Base-by-base conservation (phyloP, 164 flowering plant genomes). In the Amborella trichopoda region DNA sequence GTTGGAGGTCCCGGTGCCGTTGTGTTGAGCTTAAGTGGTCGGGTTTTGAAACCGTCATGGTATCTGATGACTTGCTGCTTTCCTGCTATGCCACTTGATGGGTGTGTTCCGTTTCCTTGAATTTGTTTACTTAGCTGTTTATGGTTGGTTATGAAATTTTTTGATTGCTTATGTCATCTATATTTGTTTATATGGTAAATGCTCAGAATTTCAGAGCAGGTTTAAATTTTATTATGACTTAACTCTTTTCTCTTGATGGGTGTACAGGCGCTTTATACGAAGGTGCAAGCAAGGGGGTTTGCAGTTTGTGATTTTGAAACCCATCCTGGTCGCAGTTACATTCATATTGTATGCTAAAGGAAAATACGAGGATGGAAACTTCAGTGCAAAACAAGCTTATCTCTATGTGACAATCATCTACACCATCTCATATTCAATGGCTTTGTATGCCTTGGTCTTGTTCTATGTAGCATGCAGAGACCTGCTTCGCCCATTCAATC, bases 1-100 rank as follows among this genome's bases (percentile, higher is more conserved):
- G 99, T 91, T 37, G 98, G 97, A 57, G 97, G 98, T 20, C 98
- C 98, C 12, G 96, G 98, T 57, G 80, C 98, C 52, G 98, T 86
- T 62, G 94, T 86, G 26, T 41, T 86, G 49, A 90, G 86, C 65
- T 73, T 90, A 48, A 73, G 71, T 67, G 98, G 98, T 19, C 73
- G 84, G 11, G 65, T 70, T 54, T 46, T 90, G 62, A 90, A 80
- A 72, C 95, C 98, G 47, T 77, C 93, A 28, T 69, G 71, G 73
- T 72, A 59, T 62, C 65, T 90, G 60, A 90, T 90, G 96, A 90
- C 96, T 1, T 90, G 98, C 59, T 90, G 98, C 75, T 71, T 86
- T 44, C 83, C 93, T 56, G 76, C 94, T 17, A 53, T 86, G 17
- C 76, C 93, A 54, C 60, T 90, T 50, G 97, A 90, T 73, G 97